A percentile compares a stretch with the other conserved stretches of the same genome.
phyloP scores from a whole-genome alignment of 2,329 filamentous ascomycete genomes.

The Colletotrichum sp. region DNA sequence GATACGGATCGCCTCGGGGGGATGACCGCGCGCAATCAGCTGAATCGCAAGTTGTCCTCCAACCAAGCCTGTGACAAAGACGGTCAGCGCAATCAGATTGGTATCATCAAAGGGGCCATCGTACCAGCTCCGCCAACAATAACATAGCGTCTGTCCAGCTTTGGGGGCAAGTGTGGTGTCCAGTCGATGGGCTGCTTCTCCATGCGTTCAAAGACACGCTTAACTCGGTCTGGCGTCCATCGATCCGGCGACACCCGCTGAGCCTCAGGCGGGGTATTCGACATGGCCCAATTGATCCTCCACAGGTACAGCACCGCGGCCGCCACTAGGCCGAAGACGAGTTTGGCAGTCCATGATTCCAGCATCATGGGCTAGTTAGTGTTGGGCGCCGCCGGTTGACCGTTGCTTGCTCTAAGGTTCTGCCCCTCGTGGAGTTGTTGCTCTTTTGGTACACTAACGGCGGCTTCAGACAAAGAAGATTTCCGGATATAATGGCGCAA shows the following conservation, averaged over 20 bases:
- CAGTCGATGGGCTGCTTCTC: conserved; percentile 43
- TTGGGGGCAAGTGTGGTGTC: conserved; percentile 40
- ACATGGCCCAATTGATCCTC: conserved; percentile 41
- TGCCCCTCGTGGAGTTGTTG: background rate
- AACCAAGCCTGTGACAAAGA: conserved; percentile 48
- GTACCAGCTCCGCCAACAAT: conserved; percentile 53
- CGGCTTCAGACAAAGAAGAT: background rate
- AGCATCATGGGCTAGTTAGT: background rate
- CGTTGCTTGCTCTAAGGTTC: background rate
- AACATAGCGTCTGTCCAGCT: conserved; percentile 46
- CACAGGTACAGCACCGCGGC: conserved; percentile 36
- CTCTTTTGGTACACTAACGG: background rate
- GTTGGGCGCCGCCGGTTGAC: background rate
- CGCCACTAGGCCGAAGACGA: background rate
- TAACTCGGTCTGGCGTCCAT: conserved; percentile 42
- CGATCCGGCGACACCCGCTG: conserved; percentile 32
- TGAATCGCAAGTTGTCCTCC: conserved; percentile 60
- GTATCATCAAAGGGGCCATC: conserved; percentile 15
- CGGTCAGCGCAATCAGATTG: background rate
- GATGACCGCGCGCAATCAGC: conserved; percentile 57
- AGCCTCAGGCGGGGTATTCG: conserved; percentile 39
- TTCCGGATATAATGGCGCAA: background rate
- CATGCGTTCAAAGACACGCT: conserved; percentile 37
- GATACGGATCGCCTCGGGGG: conserved; percentile 56
- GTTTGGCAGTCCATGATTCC: conserved; percentile 5